A percentile compares a stretch with the other conserved stretches of the same genome.
These are phyloP conservation scores for Dictyostelium intermedium DNA, from an alignment of 78 protist species.

Conservation along the genomic window DNA sequence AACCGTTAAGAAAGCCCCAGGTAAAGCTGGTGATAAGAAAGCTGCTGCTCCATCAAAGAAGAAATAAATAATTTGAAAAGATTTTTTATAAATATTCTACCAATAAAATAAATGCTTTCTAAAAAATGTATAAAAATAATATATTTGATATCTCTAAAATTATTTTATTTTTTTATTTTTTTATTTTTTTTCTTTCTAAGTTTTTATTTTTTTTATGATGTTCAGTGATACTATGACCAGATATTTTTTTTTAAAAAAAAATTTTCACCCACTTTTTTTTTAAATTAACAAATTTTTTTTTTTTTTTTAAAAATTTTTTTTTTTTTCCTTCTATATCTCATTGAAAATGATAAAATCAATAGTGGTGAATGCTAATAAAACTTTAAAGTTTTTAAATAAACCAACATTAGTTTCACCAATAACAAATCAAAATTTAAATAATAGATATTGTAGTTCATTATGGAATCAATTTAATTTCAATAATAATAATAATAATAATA, in stretches of 20 bases:
- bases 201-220: no score
- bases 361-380: neutral
- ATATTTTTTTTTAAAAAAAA: no score
- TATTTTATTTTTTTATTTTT: no score
- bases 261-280: no score
- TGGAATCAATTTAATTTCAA: neutral
- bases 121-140: no score
- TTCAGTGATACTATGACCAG: no score
- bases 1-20: conserved; percentile 67
- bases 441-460: neutral
- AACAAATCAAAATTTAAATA: neutral
- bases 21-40: conserved; percentile 31
- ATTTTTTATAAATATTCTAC: no score
- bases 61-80: conserved; percentile 34
- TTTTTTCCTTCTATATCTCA: neutral
- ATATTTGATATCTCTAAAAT: no score
- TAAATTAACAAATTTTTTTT: no score
- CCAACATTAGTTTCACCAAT: neutral
- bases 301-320: no score
- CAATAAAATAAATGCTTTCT: no score
- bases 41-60: conserved; percentile 44
- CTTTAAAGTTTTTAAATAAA: neutral
- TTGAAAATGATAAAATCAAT: neutral
- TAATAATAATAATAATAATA: neutral
- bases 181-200: no score